Base-by-base conservation (phyloP, 768 basidiomycete genomes). In the Leccinum rimulosum region DNA sequence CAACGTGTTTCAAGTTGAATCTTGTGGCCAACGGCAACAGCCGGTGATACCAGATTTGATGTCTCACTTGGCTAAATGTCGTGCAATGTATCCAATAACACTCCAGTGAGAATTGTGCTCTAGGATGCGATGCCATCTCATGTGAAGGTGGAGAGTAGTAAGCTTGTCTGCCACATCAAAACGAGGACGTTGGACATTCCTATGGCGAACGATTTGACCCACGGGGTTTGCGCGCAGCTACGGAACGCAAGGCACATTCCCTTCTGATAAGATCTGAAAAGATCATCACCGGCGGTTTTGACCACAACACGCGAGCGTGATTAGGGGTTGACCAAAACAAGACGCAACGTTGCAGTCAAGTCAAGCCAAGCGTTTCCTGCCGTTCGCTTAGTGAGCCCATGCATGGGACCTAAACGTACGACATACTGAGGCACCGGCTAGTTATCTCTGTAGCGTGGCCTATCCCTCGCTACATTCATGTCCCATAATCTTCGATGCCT, bases 401-500 rank as follows among this genome's bases (percentile, higher is more conserved):
- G 54, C 52, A 61, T 17, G 33, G 22, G 36, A 59, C 22, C 33
- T 48, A 57, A 52, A 27, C 28, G 36, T 50, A 61, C 40, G 38
- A 62, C 53, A 59, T 50, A 57, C 58, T 52, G 58, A 35, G 14
- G 22, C 43, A 33, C 40, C 31, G 17, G 40, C 64, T 73, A 73
- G 57, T 45, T 52, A 45, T 59, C 47, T 55, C 64, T 70, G 52
- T 59, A 49, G 19, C 60, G 71, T 14, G 67, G 70, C 25, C 61
- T 66, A 36, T 81, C 75, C 61, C 83, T 77, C 52, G 74, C 67
- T 11, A 75, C 60, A 63, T 79, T 81, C 52, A 69, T 65, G 55
- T 83, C 80, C 85, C 85, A 85, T 48, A 81, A 69, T 63, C 77
- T 76, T 25, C 85, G 74, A 60, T 83, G 80, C 45, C 77, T 70